phyloP scores from a whole-genome alignment of 371 early-diverging fungal species.

The Choanephora cucurbitarum region DNA sequence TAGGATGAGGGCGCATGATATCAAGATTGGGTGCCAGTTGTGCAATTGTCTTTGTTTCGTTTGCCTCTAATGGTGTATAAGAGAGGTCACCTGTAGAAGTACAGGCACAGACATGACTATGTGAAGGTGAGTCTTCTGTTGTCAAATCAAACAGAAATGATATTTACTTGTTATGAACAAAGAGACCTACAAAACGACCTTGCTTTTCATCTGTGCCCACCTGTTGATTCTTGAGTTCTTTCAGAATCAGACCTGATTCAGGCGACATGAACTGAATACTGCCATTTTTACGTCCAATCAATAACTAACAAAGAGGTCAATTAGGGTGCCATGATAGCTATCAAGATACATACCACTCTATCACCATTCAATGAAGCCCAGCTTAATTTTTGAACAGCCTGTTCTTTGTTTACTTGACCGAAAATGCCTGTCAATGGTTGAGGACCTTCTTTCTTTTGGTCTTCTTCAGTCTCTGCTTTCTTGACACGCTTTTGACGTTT shows the following conservation, averaged over 20 bases:
- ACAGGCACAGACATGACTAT: constrained; percentile 37
- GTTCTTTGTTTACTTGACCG: constrained; percentile 57
- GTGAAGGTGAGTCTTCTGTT: not conserved
- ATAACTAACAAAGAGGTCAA: constrained; percentile 31
- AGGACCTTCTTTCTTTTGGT: constrained; percentile 33
- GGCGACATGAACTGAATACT: constrained; percentile 56
- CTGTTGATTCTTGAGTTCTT: constrained; percentile 48
- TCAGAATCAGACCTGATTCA: constrained; percentile 47
- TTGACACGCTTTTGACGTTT: constrained; percentile 23
- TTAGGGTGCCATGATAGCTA: not conserved
- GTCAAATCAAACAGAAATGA: not conserved
- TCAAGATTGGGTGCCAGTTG: constrained; percentile 28
- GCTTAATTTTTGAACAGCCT: constrained; percentile 53
- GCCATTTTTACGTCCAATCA: constrained; percentile 71
- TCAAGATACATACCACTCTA: constrained; percentile 33
- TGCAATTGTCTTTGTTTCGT: constrained; percentile 15
- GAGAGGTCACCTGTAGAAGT: constrained; percentile 39
- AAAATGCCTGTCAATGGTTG: constrained; percentile 41
- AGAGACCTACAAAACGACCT: constrained; percentile 64
- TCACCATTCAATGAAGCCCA: constrained; percentile 44
- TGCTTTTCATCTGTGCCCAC: constrained; percentile 37
- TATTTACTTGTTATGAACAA: constrained; percentile 52
- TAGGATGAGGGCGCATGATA: constrained; percentile 69
- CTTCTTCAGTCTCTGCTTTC: constrained; percentile 23
- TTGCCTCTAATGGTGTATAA: constrained; percentile 28